Evolutionary conservation across 805 yeast genomes (phyloP).

Genomic region (Wickerhamomyces chaumierensis): DNA sequence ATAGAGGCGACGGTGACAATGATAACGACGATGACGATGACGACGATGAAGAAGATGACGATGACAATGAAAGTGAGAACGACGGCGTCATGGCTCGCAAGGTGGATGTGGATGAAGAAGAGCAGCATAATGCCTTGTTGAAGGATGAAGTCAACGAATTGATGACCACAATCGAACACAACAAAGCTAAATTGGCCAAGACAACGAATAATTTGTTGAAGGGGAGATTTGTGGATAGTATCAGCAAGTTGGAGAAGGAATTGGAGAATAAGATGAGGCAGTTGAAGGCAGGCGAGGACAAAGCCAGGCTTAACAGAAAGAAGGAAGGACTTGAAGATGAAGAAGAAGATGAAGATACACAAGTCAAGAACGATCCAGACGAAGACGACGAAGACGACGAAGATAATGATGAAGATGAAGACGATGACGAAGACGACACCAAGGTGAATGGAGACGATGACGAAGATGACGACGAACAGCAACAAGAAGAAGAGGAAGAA

Average conservation of each 20-base stretch:
- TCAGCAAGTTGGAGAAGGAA: slow-evolving; percentile 67
- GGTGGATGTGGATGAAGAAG: slow-evolving; percentile 28
- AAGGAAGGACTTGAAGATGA: too few relatives aligned
- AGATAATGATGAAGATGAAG: slow-evolving; percentile 21
- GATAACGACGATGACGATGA: slow-evolving; percentile 28
- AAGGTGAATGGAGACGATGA: slow-evolving; percentile 16
- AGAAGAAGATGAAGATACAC: slow-evolving; percentile 44
- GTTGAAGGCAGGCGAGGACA: slow-evolving; percentile 30
- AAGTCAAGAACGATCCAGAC: slow-evolving; percentile 36
- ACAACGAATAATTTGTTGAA: slow-evolving; percentile 78
- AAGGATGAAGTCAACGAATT: slow-evolving; percentile 81
- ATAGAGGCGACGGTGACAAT: slow-evolving; percentile 15
- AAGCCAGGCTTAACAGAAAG: slow-evolving; percentile 14
- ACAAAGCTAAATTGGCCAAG: slow-evolving; percentile 57
- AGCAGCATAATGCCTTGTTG: slow-evolving; percentile 61
- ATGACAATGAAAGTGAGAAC: slow-evolving; percentile 22
- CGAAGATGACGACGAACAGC: slow-evolving; percentile 1
- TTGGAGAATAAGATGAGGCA: slow-evolving; percentile 71
- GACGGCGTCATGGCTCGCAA: slow-evolving; percentile 19
- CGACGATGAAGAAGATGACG: slow-evolving; percentile 27
- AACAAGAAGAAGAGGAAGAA: slow-evolving; percentile 2
- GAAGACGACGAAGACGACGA: slow-evolving; percentile 32
- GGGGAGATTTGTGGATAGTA: slow-evolving; percentile 75
- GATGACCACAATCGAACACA: slow-evolving; percentile 64
- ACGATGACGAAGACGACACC: slow-evolving; percentile 34